phyloP scores from a whole-genome alignment of 805 yeast genomes.

The Cyberlindnera sargentensis region DNA sequence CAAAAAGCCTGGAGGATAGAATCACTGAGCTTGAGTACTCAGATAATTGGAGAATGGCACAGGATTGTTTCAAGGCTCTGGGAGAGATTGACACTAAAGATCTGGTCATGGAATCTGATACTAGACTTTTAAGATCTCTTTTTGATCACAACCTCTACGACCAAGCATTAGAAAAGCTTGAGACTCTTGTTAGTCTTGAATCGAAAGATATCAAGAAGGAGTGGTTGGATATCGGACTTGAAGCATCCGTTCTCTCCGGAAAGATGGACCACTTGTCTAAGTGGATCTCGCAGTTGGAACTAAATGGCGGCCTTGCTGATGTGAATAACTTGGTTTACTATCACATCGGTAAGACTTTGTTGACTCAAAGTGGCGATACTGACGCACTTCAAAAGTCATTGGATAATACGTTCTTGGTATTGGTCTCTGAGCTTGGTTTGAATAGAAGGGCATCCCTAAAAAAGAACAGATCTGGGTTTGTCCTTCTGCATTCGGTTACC shows the following conservation, averaged over 20 bases:
- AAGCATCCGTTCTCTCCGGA: slow-evolving; percentile 66
- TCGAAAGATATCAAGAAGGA: slow-evolving; percentile 24
- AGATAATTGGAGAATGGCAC: slow-evolving; percentile 81
- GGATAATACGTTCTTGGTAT: slow-evolving; percentile 42
- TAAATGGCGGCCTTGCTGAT: slow-evolving; percentile 36
- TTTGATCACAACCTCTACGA: slow-evolving; percentile 73
- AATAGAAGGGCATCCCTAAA: slow-evolving; percentile 44
- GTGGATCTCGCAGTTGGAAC: slow-evolving; percentile 55
- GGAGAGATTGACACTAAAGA: slow-evolving; percentile 33
- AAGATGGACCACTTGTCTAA: slow-evolving; percentile 38
- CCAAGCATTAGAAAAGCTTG: slow-evolving; percentile 28
- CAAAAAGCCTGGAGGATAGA: slow-evolving; percentile 65
- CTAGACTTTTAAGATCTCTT: slow-evolving; percentile 61
- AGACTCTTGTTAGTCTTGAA: slow-evolving; percentile 5
- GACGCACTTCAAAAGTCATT: slow-evolving; percentile 33
- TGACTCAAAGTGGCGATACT: slow-evolving; percentile 29
- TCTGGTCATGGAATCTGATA: slow-evolving; percentile 25
- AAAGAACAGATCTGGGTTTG: slow-evolving; percentile 40
- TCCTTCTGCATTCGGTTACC: slow-evolving; percentile 51
- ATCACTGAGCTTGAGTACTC: slow-evolving; percentile 76
- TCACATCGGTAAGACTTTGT: slow-evolving; percentile 58
- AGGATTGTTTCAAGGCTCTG: slow-evolving; percentile 71
- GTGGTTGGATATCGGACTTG: slow-evolving; percentile 64
- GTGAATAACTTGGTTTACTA: slow-evolving; percentile 49
- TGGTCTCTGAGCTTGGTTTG: slow-evolving; percentile 54